Conservation (phyloP, 2,329 filamentous ascomycete species). For the Penicillium sp. region DNA sequence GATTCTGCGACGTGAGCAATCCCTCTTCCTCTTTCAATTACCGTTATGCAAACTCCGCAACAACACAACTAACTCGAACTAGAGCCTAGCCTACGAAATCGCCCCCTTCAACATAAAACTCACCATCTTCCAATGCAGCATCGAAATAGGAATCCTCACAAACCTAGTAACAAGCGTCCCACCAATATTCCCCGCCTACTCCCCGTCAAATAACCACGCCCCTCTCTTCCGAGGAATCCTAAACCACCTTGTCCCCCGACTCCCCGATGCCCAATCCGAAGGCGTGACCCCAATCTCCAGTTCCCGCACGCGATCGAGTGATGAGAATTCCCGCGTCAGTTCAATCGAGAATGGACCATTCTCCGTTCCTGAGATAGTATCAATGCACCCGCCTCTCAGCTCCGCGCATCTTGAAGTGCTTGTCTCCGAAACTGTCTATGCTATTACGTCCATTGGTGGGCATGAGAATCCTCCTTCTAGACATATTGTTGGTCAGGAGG, state of each 20-base stretch:
- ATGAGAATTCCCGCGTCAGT: slow-evolving; percentile 24
- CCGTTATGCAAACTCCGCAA: slow-evolving; percentile 3
- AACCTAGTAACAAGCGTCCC: slow-evolving; percentile 86
- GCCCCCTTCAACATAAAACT: slow-evolving; percentile 96
- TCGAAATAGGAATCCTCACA: slow-evolving; percentile 85
- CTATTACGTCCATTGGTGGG: slow-evolving; percentile 87
- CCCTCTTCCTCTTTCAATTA: not conserved
- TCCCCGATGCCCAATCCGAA: slow-evolving; percentile 58
- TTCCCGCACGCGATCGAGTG: slow-evolving; percentile 15
- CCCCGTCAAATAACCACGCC: slow-evolving; percentile 71
- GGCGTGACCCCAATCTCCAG: slow-evolving; percentile 6
- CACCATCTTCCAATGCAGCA: slow-evolving; percentile 92
- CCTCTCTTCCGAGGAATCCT: slow-evolving; percentile 84
- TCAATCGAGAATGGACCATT: slow-evolving; percentile 41
- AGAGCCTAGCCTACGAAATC: slow-evolving; percentile 89
- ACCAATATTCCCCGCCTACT: slow-evolving; percentile 69
- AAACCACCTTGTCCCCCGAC: slow-evolving; percentile 74
- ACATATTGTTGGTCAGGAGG: slow-evolving; percentile 92
- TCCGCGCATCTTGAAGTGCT: slow-evolving; percentile 70
- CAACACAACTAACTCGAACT: slow-evolving; percentile 9
- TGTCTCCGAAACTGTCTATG: slow-evolving; percentile 87
- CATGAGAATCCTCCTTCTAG: slow-evolving; percentile 94
- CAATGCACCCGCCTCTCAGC: slow-evolving; percentile 75
- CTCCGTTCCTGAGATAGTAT: slow-evolving; percentile 56
- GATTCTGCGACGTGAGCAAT: slow-evolving; percentile 77